Percentiles rank a stretch among this genome's conserved stretches.
Conservation (phyloP, 768 basidiomycete species). For the Trametes sanguinea region DNA sequence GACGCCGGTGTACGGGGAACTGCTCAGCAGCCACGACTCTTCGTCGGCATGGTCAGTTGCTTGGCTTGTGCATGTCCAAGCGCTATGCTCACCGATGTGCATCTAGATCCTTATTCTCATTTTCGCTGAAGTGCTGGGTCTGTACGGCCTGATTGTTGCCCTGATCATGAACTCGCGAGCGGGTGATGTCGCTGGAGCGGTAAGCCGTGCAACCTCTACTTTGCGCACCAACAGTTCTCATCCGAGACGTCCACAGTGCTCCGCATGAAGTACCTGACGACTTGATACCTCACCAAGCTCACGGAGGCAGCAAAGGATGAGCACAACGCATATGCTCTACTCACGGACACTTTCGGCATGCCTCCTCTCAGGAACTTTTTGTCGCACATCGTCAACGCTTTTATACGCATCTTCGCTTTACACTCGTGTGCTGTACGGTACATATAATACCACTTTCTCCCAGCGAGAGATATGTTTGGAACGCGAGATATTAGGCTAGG, state of each 20-base stretch:
- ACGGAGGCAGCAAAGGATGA: constrained; percentile 8
- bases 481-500: background rate
- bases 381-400: constrained; percentile 9
- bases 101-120: constrained; percentile 93
- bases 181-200: constrained; percentile 20
- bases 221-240: background rate
- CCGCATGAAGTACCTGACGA: constrained; percentile 5
- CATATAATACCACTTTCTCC: constrained; percentile 28
- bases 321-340: background rate
- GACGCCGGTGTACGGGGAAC: constrained; percentile 98
- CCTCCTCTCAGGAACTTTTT: constrained; percentile 7
- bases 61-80: background rate
- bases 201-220: constrained; percentile 12
- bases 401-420: constrained; percentile 10
- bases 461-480: constrained; percentile 18
- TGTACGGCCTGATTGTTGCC: constrained; percentile 93
- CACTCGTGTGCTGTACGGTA: constrained; percentile 28
- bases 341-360: constrained; percentile 12
- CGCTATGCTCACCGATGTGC: background rate
- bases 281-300: background rate
- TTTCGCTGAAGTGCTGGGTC: constrained; percentile 92
- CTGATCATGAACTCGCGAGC: constrained; percentile 73
- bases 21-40: constrained; percentile 92
- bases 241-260: constrained; percentile 17
- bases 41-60: constrained; percentile 85